Evolutionary conservation across 2,329 filamentous ascomycete species (phyloP), one percentile per base, ranked within the genome.

Genomic region (Teratosphaeria nubilosa): DNA sequence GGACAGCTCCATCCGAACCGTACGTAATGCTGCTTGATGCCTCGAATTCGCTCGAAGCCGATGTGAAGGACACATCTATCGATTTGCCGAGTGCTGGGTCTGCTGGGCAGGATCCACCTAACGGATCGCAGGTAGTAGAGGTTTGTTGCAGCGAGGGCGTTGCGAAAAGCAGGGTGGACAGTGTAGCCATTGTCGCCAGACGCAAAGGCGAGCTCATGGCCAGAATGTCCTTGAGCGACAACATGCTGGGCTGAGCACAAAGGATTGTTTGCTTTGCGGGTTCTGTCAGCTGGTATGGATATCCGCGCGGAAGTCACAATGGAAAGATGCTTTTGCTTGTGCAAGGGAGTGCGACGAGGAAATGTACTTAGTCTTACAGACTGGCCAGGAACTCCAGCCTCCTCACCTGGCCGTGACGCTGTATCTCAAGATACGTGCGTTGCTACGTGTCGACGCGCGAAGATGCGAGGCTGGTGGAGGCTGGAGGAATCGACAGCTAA

Each of bases 21-120:
- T 96, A 97, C 1, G 84, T 84, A 3, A 45, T 27, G 2, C 89
- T 85, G 51, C 88, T 87, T 62, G 83, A 81, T 5, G 86, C 74
- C 2, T 82, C 84, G 74, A 96, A 97, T 52, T 88, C 87, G 73
- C 88, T 85, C 54, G 94, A 91, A 31, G 78, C 74, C 63, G 87
- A 77, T 34, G 83, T 86, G 75, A 97, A 95, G 76, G 96, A 90
- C 74, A 94, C 86, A 62, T 83, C 81, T 66, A 91, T 86, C n/a
- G 88, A 82, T 77, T 84, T 88, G 58, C 90, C 91, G 3, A 97
- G 82, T 0, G 91, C 92, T 7, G 88, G 84, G 70, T 96, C 79
- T 56, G 88, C 72, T 5, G 88, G 82, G 68, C 92, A 97, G 60
- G 76, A 80, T 76, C 77, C 78, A 67, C 63, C 68, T 57, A 78